Percentiles rank a stretch among this genome's conserved stretches.
These are phyloP conservation scores for Apophysomyces trapeziformis DNA, from an alignment of 371 early-diverging fungal genomes.

Conservation along the genomic window DNA sequence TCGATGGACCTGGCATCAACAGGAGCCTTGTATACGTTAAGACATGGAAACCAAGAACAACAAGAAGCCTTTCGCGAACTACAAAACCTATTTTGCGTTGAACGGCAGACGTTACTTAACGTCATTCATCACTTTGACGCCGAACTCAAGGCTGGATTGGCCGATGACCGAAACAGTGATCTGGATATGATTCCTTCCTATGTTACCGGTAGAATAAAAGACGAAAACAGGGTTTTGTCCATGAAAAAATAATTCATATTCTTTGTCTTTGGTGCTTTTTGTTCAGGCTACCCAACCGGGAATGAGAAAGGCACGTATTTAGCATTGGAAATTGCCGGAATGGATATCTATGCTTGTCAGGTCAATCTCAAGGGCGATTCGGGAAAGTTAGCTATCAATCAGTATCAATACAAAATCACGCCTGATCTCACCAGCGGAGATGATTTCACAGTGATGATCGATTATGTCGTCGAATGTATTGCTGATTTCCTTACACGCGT, in stretches of 20 bases:
- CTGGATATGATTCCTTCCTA: slow-evolving; percentile 8
- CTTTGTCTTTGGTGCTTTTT: background rate
- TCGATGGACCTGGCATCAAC: background rate
- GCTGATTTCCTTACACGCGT: slow-evolving; percentile 47
- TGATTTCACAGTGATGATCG: slow-evolving; percentile 41
- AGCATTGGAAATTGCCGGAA: slow-evolving; percentile 92
- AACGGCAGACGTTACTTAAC: slow-evolving; percentile 7
- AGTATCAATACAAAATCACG: slow-evolving; percentile 78
- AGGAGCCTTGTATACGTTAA: background rate
- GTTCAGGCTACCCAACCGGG: slow-evolving; percentile 72
- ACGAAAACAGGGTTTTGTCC: background rate
- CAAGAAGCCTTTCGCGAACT: slow-evolving; percentile 34
- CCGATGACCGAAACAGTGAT: slow-evolving; percentile 44
- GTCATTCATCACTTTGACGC: slow-evolving; percentile 39
- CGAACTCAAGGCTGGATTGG: slow-evolving; percentile 44
- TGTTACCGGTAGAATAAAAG: slow-evolving; percentile 10
- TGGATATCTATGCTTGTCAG: slow-evolving; percentile 56
- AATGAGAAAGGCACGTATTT: slow-evolving; percentile 87
- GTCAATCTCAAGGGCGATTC: slow-evolving; percentile 54
- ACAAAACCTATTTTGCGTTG: slow-evolving; percentile 34
- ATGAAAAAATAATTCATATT: background rate
- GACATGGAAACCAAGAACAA: slow-evolving; percentile 27
- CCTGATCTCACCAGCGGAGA: slow-evolving; percentile 75
- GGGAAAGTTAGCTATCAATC: slow-evolving; percentile 52
- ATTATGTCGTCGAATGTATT: slow-evolving; percentile 53